A percentile compares a stretch with the other conserved stretches of the same genome.
phyloP scores from a whole-genome alignment of 768 basidiomycete species.

The Phanerochaete sordida region DNA sequence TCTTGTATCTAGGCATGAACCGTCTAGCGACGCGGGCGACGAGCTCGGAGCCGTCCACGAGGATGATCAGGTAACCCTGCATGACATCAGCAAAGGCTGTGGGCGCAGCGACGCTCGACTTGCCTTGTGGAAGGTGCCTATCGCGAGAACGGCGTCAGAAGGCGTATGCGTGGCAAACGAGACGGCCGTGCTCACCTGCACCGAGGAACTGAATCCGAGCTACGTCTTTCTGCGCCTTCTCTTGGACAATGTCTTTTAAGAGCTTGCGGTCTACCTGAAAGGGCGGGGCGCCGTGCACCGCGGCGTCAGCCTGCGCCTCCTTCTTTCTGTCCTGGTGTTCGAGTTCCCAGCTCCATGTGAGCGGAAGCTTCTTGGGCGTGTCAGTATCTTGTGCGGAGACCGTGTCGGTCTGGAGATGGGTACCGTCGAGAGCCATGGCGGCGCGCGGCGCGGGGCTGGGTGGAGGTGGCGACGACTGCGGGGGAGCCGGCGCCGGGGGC shows the following conservation, averaged over 20 bases:
- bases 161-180: not conserved
- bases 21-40: conserved; percentile 80
- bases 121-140: conserved; percentile 86
- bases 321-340: conserved; percentile 68
- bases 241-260: conserved; percentile 73
- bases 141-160: not conserved
- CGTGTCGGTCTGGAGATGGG: not conserved
- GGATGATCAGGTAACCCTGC: conserved; percentile 75
- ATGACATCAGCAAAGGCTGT: not conserved
- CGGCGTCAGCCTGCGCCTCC: conserved; percentile 62
- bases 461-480: not conserved
- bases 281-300: conserved; percentile 56
- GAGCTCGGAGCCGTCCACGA: conserved; percentile 56
- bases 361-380: conserved; percentile 11
- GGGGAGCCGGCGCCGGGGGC: not conserved
- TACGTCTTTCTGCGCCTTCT: conserved; percentile 63
- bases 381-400: not conserved
- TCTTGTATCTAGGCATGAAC: conserved; percentile 85
- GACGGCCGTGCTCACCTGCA: conserved; percentile 48
- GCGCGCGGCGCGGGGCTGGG: not conserved
- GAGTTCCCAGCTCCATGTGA: conserved; percentile 69
- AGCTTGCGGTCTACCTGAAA: conserved; percentile 75
- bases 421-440: conserved; percentile 1
- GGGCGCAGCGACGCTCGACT: conserved; percentile 11
- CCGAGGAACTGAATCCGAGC: conserved; percentile 71